Evolutionary conservation across 1,284 basidiomycete genomes (phyloP), one percentile per base, ranked within the genome.

Genomic region (Crocinoboletus sp.): DNA sequence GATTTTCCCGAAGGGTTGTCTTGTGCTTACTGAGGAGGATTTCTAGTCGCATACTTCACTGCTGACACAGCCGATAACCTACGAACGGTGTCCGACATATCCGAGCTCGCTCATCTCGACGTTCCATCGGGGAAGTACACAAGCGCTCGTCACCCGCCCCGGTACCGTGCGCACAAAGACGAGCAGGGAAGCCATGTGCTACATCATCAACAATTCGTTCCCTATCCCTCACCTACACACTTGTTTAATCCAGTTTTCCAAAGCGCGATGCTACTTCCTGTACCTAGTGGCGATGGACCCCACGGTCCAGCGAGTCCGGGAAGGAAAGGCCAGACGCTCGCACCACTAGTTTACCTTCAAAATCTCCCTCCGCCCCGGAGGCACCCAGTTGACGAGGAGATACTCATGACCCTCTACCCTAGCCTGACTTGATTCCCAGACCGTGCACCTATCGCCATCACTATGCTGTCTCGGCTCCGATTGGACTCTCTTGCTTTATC

Each of bases 11-110:
- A 23, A 22, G 7, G 11, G n/a, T 33, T 41, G 6, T 44, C 32
- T 52, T 29, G 43, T 19, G 27, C 31, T 54, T 33, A 50, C 30
- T 36, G 38, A 28, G 28, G n/a, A n/a, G n/a, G n/a, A 6, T 29
- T 42, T 49, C 25, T 53, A 87, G 84, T 84, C 52, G 83, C 84
- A 23, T 87, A 87, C 64, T 85, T 80, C 53, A 84, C 81, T 2
- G 71, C 78, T 40, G 76, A 80, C 28, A 76, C 80, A 0, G 60
- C 78, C 28, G 70, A 79, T 39, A 67, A 68, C 40, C 71, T 88
- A 25, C 65, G 59, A 35, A 80, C 76, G 1, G 71, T 88, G 44
- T 74, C 82, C 43, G 75, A 84, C 45, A 64, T 78, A 32, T 76
- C 76, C 3, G 59, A 70, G 32, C 71, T 88, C 28, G 70, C 72